Conservation (phyloP, 148 eudicot genomes). For the Fagopyrum tataricum region DNA sequence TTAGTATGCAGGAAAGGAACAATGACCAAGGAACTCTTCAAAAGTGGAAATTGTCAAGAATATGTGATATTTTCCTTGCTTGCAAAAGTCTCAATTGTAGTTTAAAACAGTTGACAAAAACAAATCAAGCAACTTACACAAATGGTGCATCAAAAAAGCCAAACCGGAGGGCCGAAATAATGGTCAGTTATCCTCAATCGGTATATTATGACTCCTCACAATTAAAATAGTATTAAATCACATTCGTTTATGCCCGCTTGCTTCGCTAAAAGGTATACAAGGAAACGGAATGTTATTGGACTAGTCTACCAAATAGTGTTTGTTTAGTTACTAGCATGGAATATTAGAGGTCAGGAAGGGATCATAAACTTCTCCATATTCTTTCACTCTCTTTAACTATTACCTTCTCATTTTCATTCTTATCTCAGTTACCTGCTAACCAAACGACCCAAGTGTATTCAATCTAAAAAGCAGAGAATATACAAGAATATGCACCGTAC, state of each 20-base stretch:
- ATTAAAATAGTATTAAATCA: not conserved
- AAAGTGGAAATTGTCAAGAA: not conserved
- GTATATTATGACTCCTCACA: not conserved
- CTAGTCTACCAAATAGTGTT: too few species aligned
- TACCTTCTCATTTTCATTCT: too few species aligned
- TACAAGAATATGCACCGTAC: not conserved
- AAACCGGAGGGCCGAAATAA: not conserved
- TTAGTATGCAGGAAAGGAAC: not conserved
- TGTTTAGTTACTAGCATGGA: too few species aligned
- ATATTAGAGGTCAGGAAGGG: too few species aligned
- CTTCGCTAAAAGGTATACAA: too few species aligned
- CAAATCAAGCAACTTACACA: not conserved
- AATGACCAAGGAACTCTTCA: not conserved
- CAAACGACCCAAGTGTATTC: too few species aligned
- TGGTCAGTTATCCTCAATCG: not conserved
- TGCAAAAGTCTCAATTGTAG: not conserved
- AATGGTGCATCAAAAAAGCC: not conserved
- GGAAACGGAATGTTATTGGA: too few species aligned
- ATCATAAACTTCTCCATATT: too few species aligned
- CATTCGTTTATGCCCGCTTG: not conserved
- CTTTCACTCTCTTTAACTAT: too few species aligned
- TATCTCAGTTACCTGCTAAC: too few species aligned
- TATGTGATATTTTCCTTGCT: not conserved
- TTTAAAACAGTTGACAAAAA: not conserved
- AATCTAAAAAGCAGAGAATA: not conserved